phyloP scores from a whole-genome alignment of 2,329 filamentous ascomycete genomes.

The Xylariaceae sp. region DNA sequence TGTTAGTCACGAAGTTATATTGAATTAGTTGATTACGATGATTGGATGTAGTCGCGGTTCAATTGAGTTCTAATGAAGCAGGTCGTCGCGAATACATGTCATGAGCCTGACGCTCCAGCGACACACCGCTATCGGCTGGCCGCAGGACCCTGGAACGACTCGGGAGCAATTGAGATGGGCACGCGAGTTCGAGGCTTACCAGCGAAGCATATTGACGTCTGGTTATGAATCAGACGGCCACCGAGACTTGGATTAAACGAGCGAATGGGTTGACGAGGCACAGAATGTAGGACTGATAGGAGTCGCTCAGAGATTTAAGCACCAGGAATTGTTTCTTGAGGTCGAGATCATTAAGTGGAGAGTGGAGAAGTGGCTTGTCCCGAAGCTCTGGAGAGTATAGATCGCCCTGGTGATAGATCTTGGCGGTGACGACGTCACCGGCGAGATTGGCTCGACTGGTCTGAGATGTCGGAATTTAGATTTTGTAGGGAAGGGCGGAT shows the following conservation, averaged over 20 bases:
- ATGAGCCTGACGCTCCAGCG: neutral
- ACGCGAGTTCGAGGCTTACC: constrained; percentile 19
- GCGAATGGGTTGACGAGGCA: neutral
- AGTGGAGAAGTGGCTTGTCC: constrained; percentile 11
- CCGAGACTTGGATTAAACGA: neutral
- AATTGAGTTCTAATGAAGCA: neutral
- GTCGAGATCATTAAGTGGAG: constrained; percentile 9
- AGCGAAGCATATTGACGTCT: constrained; percentile 27
- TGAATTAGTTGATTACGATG: neutral
- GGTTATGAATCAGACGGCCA: constrained; percentile 7
- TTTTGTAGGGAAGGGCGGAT: neutral
- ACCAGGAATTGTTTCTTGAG: constrained; percentile 1
- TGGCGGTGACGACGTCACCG: neutral
- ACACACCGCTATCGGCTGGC: neutral
- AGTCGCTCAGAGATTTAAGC: neutral
- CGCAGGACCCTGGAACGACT: neutral
- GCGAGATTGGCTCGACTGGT: neutral
- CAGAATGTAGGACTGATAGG: constrained; percentile 9
- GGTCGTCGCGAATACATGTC: neutral
- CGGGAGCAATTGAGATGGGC: constrained; percentile 2
- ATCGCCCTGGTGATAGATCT: constrained; percentile 5
- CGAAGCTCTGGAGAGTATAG: constrained; percentile 16
- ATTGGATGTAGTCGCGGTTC: neutral
- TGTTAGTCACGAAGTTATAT: neutral
- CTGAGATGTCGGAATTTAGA: neutral